phyloP scores from a whole-genome alignment of 1,284 basidiomycete species.

The Mrakiaceae sp. region DNA sequence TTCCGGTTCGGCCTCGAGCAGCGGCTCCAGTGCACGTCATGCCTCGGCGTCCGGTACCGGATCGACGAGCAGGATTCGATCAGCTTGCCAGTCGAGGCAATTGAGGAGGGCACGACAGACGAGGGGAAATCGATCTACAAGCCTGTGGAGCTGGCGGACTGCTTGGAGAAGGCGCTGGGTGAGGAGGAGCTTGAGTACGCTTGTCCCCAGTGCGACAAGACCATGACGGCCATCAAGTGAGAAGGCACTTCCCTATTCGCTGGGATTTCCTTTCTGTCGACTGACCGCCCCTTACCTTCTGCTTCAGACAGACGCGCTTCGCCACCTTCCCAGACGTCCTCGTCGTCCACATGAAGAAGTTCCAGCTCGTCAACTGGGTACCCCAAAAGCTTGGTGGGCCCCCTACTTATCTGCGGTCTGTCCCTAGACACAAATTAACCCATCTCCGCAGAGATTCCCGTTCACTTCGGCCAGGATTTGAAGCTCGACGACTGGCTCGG shows the following conservation, averaged over 20 bases:
- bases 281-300: constrained; percentile 3
- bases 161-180: constrained; percentile 55
- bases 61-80: constrained; percentile 66
- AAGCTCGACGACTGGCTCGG: constrained; percentile 61
- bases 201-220: constrained; percentile 51
- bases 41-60: constrained; percentile 78
- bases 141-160: constrained; percentile 55
- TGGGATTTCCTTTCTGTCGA: neutral
- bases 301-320: constrained; percentile 56
- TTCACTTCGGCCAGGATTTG: constrained; percentile 56
- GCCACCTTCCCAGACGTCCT: constrained; percentile 81
- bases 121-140: constrained; percentile 52
- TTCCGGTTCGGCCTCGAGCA: constrained; percentile 81
- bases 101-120: constrained; percentile 43
- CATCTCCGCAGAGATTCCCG: constrained; percentile 62
- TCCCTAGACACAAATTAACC: neutral
- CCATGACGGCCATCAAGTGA: constrained; percentile 54
- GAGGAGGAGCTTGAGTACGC: constrained; percentile 54
- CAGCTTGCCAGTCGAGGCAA: constrained; percentile 66
- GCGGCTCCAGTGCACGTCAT: constrained; percentile 67
- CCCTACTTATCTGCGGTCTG: neutral
- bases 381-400: constrained; percentile 77
- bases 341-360: constrained; percentile 84
- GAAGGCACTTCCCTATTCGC: constrained; percentile 21
- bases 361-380: constrained; percentile 94